These are phyloP conservation scores for Calocybe indica DNA, from an alignment of 768 basidiomycete genomes.

Conservation along the genomic window DNA sequence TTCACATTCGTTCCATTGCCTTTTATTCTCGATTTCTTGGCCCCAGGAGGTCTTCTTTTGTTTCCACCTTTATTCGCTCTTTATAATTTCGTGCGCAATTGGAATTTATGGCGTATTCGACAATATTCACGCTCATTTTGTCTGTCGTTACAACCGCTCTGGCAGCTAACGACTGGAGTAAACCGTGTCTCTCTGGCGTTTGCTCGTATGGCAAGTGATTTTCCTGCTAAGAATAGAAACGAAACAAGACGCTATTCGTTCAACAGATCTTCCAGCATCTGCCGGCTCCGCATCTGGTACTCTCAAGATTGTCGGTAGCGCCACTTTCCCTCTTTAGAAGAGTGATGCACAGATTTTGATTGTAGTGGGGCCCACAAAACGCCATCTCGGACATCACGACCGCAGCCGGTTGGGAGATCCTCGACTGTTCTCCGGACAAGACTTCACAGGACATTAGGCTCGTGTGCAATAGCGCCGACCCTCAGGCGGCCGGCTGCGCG, in stretches of 20 bases:
- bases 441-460: constrained; percentile 41
- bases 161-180: constrained; percentile 38
- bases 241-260: too few species aligned
- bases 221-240: too few species aligned
- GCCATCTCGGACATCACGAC: constrained; percentile 38
- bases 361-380: constrained; percentile 29
- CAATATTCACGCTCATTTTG: constrained; percentile 8
- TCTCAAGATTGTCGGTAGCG: constrained; percentile 25
- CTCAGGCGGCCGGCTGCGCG: constrained; percentile 22
- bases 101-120: constrained; percentile 6
- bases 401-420: constrained; percentile 49
- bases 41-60: constrained; percentile 9
- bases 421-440: constrained; percentile 35
- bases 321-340: not conserved
- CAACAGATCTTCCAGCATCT: constrained; percentile 21
- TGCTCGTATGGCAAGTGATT: constrained; percentile 24
- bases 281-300: constrained; percentile 29
- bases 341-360: not conserved
- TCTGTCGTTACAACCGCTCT: constrained; percentile 11
- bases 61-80: not conserved
- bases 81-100: not conserved
- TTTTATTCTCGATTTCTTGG: constrained; percentile 4
- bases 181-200: constrained; percentile 30
- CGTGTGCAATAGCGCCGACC: constrained; percentile 28
- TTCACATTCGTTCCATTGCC: too few species aligned